Conservation (phyloP, 2,329 filamentous ascomycete species). For the Talaromyces funiculosus region DNA sequence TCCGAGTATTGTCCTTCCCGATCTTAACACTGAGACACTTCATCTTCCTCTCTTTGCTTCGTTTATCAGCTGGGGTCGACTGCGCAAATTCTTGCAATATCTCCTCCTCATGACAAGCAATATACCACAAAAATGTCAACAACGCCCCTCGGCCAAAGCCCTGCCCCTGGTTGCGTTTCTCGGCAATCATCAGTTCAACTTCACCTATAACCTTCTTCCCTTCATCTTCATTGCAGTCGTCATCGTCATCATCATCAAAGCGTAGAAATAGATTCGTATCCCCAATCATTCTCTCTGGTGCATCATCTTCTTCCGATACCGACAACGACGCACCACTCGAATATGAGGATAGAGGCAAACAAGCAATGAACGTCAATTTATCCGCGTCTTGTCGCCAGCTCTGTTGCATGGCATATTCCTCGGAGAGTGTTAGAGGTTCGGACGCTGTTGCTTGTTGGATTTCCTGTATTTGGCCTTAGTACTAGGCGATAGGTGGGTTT, state of each 20-base stretch:
- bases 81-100: slow-evolving; percentile 55
- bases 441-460: slow-evolving; percentile 84
- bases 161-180: slow-evolving; percentile 49
- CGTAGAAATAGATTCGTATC: slow-evolving; percentile 79
- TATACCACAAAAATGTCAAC: slow-evolving; percentile 63
- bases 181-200: slow-evolving; percentile 81
- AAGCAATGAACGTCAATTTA: slow-evolving; percentile 90
- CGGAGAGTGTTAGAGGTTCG: slow-evolving; percentile 69
- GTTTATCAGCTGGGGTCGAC: slow-evolving; percentile 15
- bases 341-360: slow-evolving; percentile 41
- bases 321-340: neutral
- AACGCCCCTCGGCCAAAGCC: slow-evolving; percentile 65
- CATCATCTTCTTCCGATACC: slow-evolving; percentile 46
- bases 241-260: slow-evolving; percentile 45
- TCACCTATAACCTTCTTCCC: slow-evolving; percentile 54
- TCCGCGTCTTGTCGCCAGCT: slow-evolving; percentile 77
- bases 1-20: slow-evolving; percentile 50
- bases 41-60: slow-evolving; percentile 16
- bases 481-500: too few relatives aligned
- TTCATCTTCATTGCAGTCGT: slow-evolving; percentile 16
- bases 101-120: slow-evolving; percentile 47
- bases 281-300: slow-evolving; percentile 57
- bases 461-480: slow-evolving; percentile 34
- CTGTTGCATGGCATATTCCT: slow-evolving; percentile 87
- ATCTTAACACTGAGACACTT: slow-evolving; percentile 58